Conservation (phyloP, 2,329 filamentous ascomycete genomes). For the Hirsutella rhossiliensis region DNA sequence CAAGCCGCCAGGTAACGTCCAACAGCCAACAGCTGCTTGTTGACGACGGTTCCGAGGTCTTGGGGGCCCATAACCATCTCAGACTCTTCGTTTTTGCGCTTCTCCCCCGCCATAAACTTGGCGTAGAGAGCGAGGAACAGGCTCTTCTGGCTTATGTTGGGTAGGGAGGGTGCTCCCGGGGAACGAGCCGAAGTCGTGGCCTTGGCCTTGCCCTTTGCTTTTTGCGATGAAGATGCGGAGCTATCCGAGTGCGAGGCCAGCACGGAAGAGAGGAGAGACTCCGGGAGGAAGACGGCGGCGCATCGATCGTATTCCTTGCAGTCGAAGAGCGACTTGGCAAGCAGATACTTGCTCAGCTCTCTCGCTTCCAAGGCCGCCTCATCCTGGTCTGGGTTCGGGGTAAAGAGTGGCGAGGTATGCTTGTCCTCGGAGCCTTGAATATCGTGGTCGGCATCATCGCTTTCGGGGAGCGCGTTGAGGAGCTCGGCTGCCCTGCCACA, state of each 20-base stretch:
- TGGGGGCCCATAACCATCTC: slow-evolving; percentile 95
- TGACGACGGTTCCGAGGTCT: slow-evolving; percentile 72
- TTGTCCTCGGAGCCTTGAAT: slow-evolving; percentile 15
- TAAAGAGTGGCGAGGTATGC: slow-evolving; percentile 34
- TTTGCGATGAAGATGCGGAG: slow-evolving; percentile 23
- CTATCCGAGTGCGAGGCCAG: slow-evolving; percentile 35
- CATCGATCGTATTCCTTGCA: slow-evolving; percentile 92
- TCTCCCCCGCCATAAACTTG: slow-evolving; percentile 86
- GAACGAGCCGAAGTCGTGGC: slow-evolving; percentile 9
- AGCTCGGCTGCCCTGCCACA: slow-evolving; percentile 77
- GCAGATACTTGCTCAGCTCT: slow-evolving; percentile 72
- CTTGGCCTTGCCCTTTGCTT: slow-evolving; percentile 48
- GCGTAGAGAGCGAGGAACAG: slow-evolving; percentile 88
- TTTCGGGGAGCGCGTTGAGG: slow-evolving; percentile 65
- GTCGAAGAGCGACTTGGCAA: slow-evolving; percentile 91
- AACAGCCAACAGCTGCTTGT: slow-evolving; percentile 72
- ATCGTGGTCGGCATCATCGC: slow-evolving; percentile 41
- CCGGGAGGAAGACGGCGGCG: slow-evolving; percentile 77
- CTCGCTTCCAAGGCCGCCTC: slow-evolving; percentile 67
- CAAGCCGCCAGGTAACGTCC: slow-evolving; percentile 68
- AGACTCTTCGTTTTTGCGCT: slow-evolving; percentile 88
- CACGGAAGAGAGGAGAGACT: slow-evolving; percentile 59
- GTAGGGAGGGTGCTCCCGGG: slow-evolving; percentile 23
- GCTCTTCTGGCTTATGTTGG: slow-evolving; percentile 73
- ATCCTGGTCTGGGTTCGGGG: slow-evolving; percentile 50